phyloP scores from a whole-genome alignment of 306 rosid species.

The Cucurbita argyrosperma region DNA sequence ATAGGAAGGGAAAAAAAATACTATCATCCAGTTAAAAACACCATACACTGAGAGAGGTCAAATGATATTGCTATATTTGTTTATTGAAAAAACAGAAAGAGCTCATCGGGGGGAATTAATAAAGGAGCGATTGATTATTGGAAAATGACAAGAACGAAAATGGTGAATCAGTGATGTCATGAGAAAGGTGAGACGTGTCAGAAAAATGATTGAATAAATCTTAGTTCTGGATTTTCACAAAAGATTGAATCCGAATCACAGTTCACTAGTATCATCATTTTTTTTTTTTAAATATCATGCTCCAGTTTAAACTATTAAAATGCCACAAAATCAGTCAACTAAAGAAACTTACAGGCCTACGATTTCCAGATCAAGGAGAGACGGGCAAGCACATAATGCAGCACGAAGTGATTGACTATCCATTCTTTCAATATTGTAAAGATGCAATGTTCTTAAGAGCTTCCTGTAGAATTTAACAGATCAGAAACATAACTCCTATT shows the following conservation, averaged over 20 bases:
- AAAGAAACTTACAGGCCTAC: constrained; percentile 83
- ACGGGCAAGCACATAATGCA: constrained; percentile 68
- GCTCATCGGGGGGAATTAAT: neutral
- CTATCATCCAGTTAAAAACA: neutral
- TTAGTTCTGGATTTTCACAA: neutral
- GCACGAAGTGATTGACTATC: constrained; percentile 63
- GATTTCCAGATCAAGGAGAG: constrained; percentile 88
- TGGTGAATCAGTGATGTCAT: neutral
- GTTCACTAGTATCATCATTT: neutral
- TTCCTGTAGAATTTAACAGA: constrained; percentile 28
- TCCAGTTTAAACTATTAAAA: constrained; percentile 10
- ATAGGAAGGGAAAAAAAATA: neutral
- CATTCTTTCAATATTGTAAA: constrained; percentile 88
- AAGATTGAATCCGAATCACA: neutral
- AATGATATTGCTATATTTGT: neutral
- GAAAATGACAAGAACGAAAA: neutral
- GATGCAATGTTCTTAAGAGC: constrained; percentile 72
- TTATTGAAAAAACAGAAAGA: neutral
- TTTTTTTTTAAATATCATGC: too few relatives aligned
- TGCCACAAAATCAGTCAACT: constrained; percentile 1
- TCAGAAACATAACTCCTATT: constrained; percentile 8
- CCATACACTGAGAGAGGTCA: neutral
- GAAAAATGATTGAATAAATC: neutral
- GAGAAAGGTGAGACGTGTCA: neutral
- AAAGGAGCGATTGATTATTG: neutral